A percentile compares a stretch with the other conserved stretches of the same genome.
phyloP scores from a whole-genome alignment of 1,284 basidiomycete species.

The Cryptococcus wingfieldii region DNA sequence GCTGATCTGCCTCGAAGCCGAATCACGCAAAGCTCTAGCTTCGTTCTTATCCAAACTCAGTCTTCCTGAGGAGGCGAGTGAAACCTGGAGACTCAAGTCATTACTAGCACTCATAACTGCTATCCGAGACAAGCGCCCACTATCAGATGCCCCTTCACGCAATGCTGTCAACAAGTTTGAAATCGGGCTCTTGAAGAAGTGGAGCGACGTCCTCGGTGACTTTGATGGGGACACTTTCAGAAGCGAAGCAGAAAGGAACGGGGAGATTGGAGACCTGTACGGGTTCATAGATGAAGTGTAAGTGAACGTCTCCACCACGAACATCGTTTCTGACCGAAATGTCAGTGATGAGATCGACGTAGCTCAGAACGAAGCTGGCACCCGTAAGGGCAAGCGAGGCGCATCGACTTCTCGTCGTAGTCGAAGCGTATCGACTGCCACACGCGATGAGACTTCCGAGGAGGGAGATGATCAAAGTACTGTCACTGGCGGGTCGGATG shows the following conservation, averaged over 20 bases:
- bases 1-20: slow-evolving; percentile 53
- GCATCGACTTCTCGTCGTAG: neutral
- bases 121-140: slow-evolving; percentile 60
- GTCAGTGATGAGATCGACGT: slow-evolving; percentile 20
- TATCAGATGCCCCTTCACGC: slow-evolving; percentile 63
- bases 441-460: neutral
- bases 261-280: slow-evolving; percentile 16
- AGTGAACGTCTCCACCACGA: slow-evolving; percentile 15
- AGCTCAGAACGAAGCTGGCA: slow-evolving; percentile 16
- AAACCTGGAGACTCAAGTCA: slow-evolving; percentile 60
- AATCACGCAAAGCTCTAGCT: slow-evolving; percentile 73
- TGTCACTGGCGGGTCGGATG: slow-evolving; percentile 4
- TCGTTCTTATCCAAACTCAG: slow-evolving; percentile 75
- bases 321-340: neutral
- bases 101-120: slow-evolving; percentile 58
- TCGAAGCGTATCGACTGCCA: neutral
- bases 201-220: slow-evolving; percentile 57
- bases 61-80: slow-evolving; percentile 61
- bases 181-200: slow-evolving; percentile 57
- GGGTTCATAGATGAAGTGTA: slow-evolving; percentile 47
- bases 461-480: neutral
- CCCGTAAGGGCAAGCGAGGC: slow-evolving; percentile 6
- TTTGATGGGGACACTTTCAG: slow-evolving; percentile 62
- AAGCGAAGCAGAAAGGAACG: slow-evolving; percentile 21
- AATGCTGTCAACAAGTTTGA: slow-evolving; percentile 70